Conservation (phyloP, 2,329 filamentous ascomycete species). For the Calonectria hongkongensis region DNA sequence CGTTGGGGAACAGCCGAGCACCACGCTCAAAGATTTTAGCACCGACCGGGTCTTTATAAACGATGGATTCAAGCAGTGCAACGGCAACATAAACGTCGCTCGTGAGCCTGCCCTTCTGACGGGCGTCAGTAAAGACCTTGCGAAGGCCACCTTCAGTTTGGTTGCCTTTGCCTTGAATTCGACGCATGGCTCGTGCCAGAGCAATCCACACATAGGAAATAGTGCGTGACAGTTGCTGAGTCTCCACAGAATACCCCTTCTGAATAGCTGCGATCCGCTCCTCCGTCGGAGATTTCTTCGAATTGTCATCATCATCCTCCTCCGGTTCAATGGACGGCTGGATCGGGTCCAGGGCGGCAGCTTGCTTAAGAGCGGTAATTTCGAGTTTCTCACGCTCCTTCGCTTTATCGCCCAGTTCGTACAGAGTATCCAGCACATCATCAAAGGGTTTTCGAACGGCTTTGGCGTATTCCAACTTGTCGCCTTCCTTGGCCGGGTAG, state of each 20-base stretch:
- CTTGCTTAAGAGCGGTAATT: conserved; percentile 74
- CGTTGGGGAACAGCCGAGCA: conserved; percentile 93
- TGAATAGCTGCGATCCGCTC: conserved; percentile 77
- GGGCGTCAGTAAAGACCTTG: conserved; percentile 91
- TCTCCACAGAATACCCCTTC: conserved; percentile 82
- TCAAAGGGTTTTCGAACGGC: conserved; percentile 90
- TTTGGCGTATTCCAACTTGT: conserved; percentile 84
- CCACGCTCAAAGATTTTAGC: conserved; percentile 98
- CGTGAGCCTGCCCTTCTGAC: conserved; percentile 89
- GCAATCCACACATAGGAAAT: conserved; percentile 97
- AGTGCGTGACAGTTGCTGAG: conserved; percentile 85
- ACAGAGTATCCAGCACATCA: conserved; percentile 89
- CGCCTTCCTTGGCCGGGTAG: conserved; percentile 84
- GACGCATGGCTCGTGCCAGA: conserved; percentile 93
- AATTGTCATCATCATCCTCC: conserved; percentile 64
- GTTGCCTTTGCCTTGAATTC: conserved; percentile 89
- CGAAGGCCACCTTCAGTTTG: conserved; percentile 84
- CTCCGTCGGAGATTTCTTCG: conserved; percentile 76
- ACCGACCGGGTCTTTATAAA: conserved; percentile 94
- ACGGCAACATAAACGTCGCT: conserved; percentile 97
- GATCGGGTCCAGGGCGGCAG: conserved; percentile 62
- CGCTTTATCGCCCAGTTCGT: conserved; percentile 85
- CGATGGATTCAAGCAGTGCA: conserved; percentile 94
- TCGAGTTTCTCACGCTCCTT: conserved; percentile 78
- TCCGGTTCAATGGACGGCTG: conserved; percentile 65